These are phyloP conservation scores for Suillus weaverae DNA, from an alignment of 768 basidiomycete genomes.

Conservation along the genomic window DNA sequence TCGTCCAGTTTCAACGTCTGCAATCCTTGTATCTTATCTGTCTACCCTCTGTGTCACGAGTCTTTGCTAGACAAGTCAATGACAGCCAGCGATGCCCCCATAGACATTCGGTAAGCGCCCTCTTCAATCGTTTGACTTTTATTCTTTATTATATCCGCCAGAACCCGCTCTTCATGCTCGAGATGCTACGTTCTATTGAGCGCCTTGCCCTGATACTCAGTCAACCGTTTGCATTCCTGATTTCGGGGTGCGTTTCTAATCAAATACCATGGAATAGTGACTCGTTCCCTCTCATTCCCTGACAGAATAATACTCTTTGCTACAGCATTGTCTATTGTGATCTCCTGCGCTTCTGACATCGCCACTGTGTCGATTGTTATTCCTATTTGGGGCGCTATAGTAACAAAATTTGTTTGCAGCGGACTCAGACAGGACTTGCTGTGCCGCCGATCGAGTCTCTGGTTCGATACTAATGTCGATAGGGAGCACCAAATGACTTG, in stretches of 20 bases:
- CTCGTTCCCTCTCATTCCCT: neutral
- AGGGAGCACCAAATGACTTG: too few relatives aligned
- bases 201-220: slow-evolving; percentile 47
- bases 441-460: too few relatives aligned
- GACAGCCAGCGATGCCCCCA: slow-evolving; percentile 16
- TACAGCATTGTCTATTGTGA: neutral
- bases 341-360: neutral
- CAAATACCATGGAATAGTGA: neutral
- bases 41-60: slow-evolving; percentile 7
- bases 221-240: slow-evolving; percentile 49
- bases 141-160: neutral
- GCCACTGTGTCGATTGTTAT: neutral
- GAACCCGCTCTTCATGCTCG: slow-evolving; percentile 5
- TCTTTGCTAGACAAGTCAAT: slow-evolving; percentile 23
- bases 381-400: too few relatives aligned
- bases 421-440: too few relatives aligned
- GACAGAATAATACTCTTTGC: neutral
- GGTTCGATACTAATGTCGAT: too few relatives aligned
- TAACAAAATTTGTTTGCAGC: too few relatives aligned
- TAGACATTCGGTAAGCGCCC: slow-evolving; percentile 31
- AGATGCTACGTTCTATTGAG: slow-evolving; percentile 34
- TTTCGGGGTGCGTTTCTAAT: slow-evolving; percentile 46
- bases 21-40: neutral
- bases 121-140: neutral
- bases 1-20: slow-evolving; percentile 25